Conservation (phyloP, 192 early-diverging fungal genomes). For the Entomortierella chlamydospora region DNA sequence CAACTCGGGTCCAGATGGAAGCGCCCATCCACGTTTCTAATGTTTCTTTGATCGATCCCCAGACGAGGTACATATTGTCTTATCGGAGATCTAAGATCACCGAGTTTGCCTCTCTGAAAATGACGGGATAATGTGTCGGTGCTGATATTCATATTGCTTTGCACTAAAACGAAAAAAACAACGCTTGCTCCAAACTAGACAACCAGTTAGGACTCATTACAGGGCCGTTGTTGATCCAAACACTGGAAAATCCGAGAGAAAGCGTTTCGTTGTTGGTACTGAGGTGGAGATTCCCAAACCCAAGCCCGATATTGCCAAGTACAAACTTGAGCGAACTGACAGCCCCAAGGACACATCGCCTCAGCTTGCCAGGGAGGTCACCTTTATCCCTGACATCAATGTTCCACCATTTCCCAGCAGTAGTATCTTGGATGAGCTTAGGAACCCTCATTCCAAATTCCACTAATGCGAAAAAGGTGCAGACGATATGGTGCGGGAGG, state of each 20-base stretch:
- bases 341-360: constrained; percentile 51
- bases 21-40: constrained; percentile 78
- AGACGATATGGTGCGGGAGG: not conserved
- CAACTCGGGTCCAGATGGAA: constrained; percentile 70
- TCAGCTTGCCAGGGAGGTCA: constrained; percentile 39
- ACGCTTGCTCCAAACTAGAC: constrained; percentile 27
- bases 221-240: constrained; percentile 17
- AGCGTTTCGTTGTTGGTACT: constrained; percentile 46
- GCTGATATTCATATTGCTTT: too few relatives aligned
- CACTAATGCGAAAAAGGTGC: constrained; percentile 29
- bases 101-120: too few relatives aligned
- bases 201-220: constrained; percentile 49
- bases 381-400: constrained; percentile 49
- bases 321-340: constrained; percentile 47
- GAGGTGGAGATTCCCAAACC: constrained; percentile 53
- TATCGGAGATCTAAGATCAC: too few relatives aligned
- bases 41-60: constrained; percentile 78
- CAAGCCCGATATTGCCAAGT: constrained; percentile 45
- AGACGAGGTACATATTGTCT: constrained; percentile 26
- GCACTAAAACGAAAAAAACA: not conserved
- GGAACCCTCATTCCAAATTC: constrained; percentile 53
- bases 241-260: constrained; percentile 42
- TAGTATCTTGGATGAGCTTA: constrained; percentile 49
- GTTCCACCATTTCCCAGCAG: constrained; percentile 52
- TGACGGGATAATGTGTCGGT: too few relatives aligned